phyloP scores from a whole-genome alignment of 257 asterid genomes.

The Fraxinus quadrangulata region DNA sequence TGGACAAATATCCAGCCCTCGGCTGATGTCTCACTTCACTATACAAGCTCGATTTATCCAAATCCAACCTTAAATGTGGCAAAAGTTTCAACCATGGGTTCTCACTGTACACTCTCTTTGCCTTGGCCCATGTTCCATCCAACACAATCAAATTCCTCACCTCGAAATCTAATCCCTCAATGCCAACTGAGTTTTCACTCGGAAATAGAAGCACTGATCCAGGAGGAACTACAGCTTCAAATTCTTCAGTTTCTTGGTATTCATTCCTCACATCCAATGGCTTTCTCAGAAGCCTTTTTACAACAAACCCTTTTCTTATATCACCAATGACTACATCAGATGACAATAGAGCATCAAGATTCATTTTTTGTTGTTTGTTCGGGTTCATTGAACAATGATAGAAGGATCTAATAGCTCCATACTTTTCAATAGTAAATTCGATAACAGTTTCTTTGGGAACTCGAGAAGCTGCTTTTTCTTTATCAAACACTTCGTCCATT shows the following conservation, averaged over 20 bases:
- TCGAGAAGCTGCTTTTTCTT: constrained; percentile 9
- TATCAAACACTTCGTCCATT: not conserved
- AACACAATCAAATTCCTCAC: constrained; percentile 78
- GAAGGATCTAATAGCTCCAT: constrained; percentile 44
- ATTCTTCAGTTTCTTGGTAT: constrained; percentile 55
- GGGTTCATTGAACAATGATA: constrained; percentile 2
- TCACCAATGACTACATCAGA: constrained; percentile 30
- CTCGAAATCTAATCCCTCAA: constrained; percentile 45
- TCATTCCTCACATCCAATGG: constrained; percentile 31
- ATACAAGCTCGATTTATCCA: constrained; percentile 64
- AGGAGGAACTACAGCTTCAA: constrained; percentile 47
- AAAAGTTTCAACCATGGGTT: constrained; percentile 85
- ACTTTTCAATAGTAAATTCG: constrained; percentile 48
- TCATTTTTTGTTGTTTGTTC: constrained; percentile 18
- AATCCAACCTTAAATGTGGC: constrained; percentile 73
- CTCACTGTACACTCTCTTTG: constrained; percentile 86
- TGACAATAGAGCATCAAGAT: constrained; percentile 40
- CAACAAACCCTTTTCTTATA: constrained; percentile 52
- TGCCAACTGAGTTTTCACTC: constrained; percentile 53
- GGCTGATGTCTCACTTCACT: constrained; percentile 91
- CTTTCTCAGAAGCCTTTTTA: constrained; percentile 50
- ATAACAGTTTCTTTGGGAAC: constrained; percentile 23
- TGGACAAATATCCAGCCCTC: constrained; percentile 77
- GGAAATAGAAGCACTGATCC: constrained; percentile 87
- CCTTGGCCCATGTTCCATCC: constrained; percentile 95